A percentile compares a stretch with the other conserved stretches of the same genome.
Evolutionary conservation across 306 rosid species (phyloP).

Genomic region (Fagus sylvatica): DNA sequence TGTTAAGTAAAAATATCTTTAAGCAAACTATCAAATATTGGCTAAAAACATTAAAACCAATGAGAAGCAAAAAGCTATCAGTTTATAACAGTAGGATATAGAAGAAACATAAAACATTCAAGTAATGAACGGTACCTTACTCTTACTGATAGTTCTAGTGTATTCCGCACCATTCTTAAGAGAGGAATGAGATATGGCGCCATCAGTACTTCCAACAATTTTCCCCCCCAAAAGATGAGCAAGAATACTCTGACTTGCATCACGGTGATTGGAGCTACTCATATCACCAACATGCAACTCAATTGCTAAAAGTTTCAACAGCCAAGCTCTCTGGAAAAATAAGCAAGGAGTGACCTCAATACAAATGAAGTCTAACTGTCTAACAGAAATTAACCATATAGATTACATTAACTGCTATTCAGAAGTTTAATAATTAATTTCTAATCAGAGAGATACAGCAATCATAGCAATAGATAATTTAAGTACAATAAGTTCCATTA

Average conservation of each 20-base stretch:
- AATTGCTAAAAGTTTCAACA: constrained; percentile 76
- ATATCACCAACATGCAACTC: constrained; percentile 86
- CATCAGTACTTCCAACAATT: constrained; percentile 43
- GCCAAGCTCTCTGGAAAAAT: constrained; percentile 82
- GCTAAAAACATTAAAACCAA: background rate
- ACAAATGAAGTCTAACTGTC: background rate
- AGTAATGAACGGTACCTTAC: constrained; percentile 57
- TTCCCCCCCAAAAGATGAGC: constrained; percentile 71
- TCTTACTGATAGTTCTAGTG: constrained; percentile 68
- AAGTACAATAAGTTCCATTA: too few relatives aligned
- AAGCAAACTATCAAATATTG: background rate
- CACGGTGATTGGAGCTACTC: constrained; percentile 65
- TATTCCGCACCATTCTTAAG: constrained; percentile 49
- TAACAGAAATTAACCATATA: background rate
- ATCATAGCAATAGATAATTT: too few relatives aligned
- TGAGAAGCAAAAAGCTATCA: constrained; percentile 7
- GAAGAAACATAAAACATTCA: constrained; percentile 16
- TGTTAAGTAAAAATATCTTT: background rate
- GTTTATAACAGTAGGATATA: constrained; percentile 1
- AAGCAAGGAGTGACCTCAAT: constrained; percentile 14
- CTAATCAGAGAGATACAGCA: too few relatives aligned
- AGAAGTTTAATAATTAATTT: background rate
- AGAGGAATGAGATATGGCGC: constrained; percentile 27
- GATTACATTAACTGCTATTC: background rate
- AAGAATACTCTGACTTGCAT: constrained; percentile 70